Conservation (phyloP, 2,329 filamentous ascomycete species). For the Gliomastix tumulicola region DNA sequence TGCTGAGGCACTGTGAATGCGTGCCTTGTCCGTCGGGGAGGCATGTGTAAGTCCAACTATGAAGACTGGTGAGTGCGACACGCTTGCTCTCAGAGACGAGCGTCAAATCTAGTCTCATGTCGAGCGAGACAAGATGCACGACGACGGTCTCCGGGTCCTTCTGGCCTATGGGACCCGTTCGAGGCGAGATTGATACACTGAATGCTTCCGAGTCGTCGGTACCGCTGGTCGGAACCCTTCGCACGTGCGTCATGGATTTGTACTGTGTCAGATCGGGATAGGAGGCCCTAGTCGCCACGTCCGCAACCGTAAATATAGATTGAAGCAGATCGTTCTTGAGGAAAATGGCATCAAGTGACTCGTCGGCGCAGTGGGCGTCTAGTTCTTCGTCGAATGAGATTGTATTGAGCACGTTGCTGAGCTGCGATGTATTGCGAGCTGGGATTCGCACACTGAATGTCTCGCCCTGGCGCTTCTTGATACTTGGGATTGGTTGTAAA, state of each 20-base stretch:
- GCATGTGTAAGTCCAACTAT: conserved; percentile 29
- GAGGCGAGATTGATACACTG: not conserved
- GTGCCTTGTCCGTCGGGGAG: conserved; percentile 15
- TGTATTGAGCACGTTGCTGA: not conserved
- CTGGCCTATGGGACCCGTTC: not conserved
- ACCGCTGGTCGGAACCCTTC: not conserved
- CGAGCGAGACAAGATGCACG: not conserved
- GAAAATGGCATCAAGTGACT: not conserved
- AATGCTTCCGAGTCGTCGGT: not conserved
- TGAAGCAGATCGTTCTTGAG: not conserved
- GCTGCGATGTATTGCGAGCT: not conserved
- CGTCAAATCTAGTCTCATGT: not conserved
- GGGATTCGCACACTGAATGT: not conserved
- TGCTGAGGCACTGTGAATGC: not conserved
- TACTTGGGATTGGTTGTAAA: not conserved
- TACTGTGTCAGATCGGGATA: not conserved
- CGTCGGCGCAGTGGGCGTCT: not conserved
- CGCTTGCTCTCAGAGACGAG: not conserved
- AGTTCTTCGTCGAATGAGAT: not conserved
- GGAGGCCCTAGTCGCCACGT: not conserved
- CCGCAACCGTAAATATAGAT: not conserved
- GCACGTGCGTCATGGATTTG: not conserved
- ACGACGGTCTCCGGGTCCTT: not conserved
- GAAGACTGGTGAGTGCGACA: conserved; percentile 21
- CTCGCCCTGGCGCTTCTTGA: not conserved